phyloP scores from a whole-genome alignment of 2,329 filamentous ascomycete species.

The Colletotrichum sp. region DNA sequence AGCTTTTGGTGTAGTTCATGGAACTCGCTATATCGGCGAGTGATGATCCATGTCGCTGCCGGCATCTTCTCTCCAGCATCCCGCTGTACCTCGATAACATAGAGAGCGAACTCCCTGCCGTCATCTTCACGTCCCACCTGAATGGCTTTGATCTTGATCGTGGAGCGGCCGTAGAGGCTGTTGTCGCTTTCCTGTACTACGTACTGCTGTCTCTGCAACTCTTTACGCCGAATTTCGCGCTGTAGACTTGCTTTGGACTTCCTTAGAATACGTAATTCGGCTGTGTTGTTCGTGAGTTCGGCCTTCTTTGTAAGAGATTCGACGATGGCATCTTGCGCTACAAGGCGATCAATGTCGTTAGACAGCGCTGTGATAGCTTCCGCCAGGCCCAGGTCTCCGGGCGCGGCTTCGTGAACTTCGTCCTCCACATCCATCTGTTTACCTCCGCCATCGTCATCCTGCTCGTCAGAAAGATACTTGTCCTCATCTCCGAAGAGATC shows the following conservation, averaged over 20 bases:
- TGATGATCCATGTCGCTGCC: slow-evolving; percentile 91
- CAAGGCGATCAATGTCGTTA: slow-evolving; percentile 87
- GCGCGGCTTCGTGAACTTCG: slow-evolving; percentile 90
- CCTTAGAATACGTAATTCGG: slow-evolving; percentile 86
- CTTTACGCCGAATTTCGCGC: slow-evolving; percentile 90
- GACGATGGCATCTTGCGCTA: slow-evolving; percentile 87
- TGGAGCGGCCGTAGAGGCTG: slow-evolving; percentile 90
- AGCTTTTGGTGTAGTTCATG: slow-evolving; percentile 93
- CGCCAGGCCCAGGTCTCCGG: slow-evolving; percentile 89
- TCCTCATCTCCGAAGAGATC: slow-evolving; percentile 92
- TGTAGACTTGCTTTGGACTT: slow-evolving; percentile 95
- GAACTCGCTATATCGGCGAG: slow-evolving; percentile 95
- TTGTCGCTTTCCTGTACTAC: slow-evolving; percentile 98
- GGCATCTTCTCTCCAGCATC: slow-evolving; percentile 95
- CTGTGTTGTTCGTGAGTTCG: slow-evolving; percentile 95
- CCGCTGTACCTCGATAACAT: slow-evolving; percentile 89
- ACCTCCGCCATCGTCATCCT: slow-evolving; percentile 71
- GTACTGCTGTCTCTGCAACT: slow-evolving; percentile 95
- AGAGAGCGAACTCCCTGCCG: slow-evolving; percentile 91
- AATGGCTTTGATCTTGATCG: slow-evolving; percentile 87
- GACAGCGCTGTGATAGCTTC: slow-evolving; percentile 92
- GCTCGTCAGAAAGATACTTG: slow-evolving; percentile 84
- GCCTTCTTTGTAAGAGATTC: slow-evolving; percentile 93
- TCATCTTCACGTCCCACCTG: slow-evolving; percentile 92
- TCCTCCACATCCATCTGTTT: slow-evolving; percentile 70